Conservation (phyloP, 2,329 filamentous ascomycete genomes). For the Pseudogymnoascus sp. region DNA sequence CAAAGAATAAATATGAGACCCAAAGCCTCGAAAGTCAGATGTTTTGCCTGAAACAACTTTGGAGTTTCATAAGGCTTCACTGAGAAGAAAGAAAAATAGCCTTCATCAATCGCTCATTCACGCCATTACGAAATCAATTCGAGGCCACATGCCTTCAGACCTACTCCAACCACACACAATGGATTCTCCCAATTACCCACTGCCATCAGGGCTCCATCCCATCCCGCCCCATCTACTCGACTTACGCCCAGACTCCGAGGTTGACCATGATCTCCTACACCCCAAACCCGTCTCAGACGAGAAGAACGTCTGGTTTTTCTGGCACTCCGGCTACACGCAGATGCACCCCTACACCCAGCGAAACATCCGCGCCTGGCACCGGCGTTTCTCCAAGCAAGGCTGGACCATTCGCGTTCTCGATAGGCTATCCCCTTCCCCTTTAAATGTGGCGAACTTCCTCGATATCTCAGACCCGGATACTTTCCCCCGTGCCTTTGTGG, state of each 20-base stretch:
- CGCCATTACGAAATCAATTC: neutral
- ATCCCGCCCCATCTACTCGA: constrained; percentile 38
- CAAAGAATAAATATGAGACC: neutral
- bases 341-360: constrained; percentile 48
- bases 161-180: constrained; percentile 16
- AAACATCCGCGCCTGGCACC: constrained; percentile 47
- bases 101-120: neutral
- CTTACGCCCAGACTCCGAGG: constrained; percentile 38
- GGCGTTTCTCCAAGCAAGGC: constrained; percentile 43
- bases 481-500: constrained; percentile 45
- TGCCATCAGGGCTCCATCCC: constrained; percentile 36
- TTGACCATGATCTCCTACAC: constrained; percentile 38
- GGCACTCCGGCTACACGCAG: constrained; percentile 43
- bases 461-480: constrained; percentile 36
- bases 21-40: neutral
- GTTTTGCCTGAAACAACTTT: neutral
- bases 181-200: constrained; percentile 24
- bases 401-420: constrained; percentile 50
- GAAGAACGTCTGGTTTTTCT: constrained; percentile 55
- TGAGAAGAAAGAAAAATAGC: neutral
- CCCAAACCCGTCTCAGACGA: constrained; percentile 34
- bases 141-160: constrained; percentile 4
- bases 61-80: neutral
- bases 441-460: constrained; percentile 44
- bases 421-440: constrained; percentile 36